A percentile compares a stretch with the other conserved stretches of the same genome.
Conservation (phyloP, 2,329 filamentous ascomycete genomes). For the Talaromyces sp. region DNA sequence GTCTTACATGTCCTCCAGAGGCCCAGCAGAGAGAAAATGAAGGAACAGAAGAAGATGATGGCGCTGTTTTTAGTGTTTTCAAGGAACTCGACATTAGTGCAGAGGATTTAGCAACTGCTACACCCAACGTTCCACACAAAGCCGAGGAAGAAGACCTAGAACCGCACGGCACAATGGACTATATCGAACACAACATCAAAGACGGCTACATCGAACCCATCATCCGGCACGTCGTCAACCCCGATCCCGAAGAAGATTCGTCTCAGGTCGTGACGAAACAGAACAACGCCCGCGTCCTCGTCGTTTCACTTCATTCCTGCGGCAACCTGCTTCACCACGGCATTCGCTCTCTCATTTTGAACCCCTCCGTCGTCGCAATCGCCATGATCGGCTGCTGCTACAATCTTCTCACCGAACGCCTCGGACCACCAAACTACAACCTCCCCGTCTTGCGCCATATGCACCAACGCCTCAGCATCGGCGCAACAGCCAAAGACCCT, state of each 20-base stretch:
- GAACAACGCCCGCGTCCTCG: slow-evolving; percentile 59
- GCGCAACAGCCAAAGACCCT: slow-evolving; percentile 72
- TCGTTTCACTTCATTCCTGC: slow-evolving; percentile 93
- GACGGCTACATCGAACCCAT: slow-evolving; percentile 42
- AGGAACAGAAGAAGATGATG: slow-evolving; percentile 20
- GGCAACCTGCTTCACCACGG: slow-evolving; percentile 96
- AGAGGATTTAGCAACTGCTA: slow-evolving; percentile 23
- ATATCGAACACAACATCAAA: slow-evolving; percentile 45
- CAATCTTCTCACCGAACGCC: slow-evolving; percentile 86
- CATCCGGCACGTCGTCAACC: slow-evolving; percentile 34
- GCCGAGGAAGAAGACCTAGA: slow-evolving; percentile 20
- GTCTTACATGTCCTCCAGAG: slow-evolving; percentile 57
- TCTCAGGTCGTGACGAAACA: background rate
- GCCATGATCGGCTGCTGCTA: slow-evolving; percentile 98
- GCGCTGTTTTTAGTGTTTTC: slow-evolving; percentile 31
- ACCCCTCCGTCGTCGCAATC: slow-evolving; percentile 79
- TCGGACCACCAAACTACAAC: slow-evolving; percentile 84
- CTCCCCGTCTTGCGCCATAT: slow-evolving; percentile 70
- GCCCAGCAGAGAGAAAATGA: slow-evolving; percentile 48
- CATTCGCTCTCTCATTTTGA: slow-evolving; percentile 78
- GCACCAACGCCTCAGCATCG: slow-evolving; percentile 65
- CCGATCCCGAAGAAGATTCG: slow-evolving; percentile 7
- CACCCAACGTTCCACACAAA: slow-evolving; percentile 6
- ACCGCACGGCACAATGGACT: slow-evolving; percentile 36
- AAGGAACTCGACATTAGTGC: slow-evolving; percentile 33